These are phyloP conservation scores for Xylaria sp. DNA, from an alignment of 2,329 filamentous ascomycete genomes.

Conservation along the genomic window DNA sequence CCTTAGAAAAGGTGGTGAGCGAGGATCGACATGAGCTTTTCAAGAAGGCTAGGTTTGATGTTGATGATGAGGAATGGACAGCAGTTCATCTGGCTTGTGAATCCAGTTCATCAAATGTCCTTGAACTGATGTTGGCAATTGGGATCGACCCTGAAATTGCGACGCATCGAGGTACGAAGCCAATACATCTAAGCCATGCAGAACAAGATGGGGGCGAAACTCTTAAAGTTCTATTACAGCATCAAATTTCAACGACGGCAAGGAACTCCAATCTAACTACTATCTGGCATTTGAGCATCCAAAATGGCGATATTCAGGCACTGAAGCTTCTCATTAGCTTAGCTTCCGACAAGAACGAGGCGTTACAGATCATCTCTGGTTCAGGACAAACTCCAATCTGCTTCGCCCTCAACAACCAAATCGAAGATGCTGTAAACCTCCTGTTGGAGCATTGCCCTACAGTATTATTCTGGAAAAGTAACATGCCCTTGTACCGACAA, in stretches of 20 bases:
- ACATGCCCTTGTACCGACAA: slow-evolving; percentile 6
- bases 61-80: slow-evolving; percentile 6
- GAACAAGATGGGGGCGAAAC: background rate
- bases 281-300: slow-evolving; percentile 13
- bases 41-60: background rate
- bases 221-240: slow-evolving; percentile 7
- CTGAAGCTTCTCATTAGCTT: slow-evolving; percentile 12
- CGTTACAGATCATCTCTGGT: slow-evolving; percentile 1
- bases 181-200: slow-evolving; percentile 11
- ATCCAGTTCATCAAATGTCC: background rate
- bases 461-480: slow-evolving; percentile 16
- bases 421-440: background rate
- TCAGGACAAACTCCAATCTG: slow-evolving; percentile 13
- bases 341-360: slow-evolving; percentile 8
- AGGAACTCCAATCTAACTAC: background rate
- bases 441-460: slow-evolving; percentile 13
- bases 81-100: slow-evolving; percentile 9
- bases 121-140: slow-evolving; percentile 6
- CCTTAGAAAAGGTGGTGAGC: background rate
- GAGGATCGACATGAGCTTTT: background rate
- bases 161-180: slow-evolving; percentile 2
- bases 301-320: background rate
- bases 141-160: slow-evolving; percentile 7
- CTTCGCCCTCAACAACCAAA: background rate
- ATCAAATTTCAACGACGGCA: slow-evolving; percentile 6